Base-by-base conservation (phyloP, 2,329 filamentous ascomycete species). In the Fusarium sterilihyphosum region DNA sequence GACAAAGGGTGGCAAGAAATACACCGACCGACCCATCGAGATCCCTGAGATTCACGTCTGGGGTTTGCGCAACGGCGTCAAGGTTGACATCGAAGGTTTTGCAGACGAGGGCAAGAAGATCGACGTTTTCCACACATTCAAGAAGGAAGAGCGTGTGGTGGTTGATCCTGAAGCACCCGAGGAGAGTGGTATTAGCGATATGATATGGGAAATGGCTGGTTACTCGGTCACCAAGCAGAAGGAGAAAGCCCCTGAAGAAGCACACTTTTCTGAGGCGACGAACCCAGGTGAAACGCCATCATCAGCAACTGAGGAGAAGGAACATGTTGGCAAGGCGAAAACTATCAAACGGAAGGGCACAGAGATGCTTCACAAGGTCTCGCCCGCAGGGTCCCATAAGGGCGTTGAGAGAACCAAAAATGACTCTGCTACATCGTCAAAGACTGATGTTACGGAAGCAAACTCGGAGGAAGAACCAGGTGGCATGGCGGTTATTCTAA, bases 21-120 rank as follows among this genome's bases (percentile, higher is more conserved):
- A 98, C 78, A 85, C 94, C 13, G 96, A 98, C 79, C 87, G 93
- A 24, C 90, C 92, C 54, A 88, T 98, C 3, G 95, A 98, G 83
- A 91, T 98, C 46, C 81, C 95, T 17, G 96, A 98, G 81, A 87
- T 99, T 2, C 95, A 98, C 79, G 90, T 95, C 18, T 98, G 94
- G 94, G 96, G 95, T 0, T 81, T 98, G 58, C 87, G 94, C 52
- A 92, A 95, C 76, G 95, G 96, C 1, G 95, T 98, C 70, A 97
- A 96, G 82, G 89, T 98, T 38, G 90, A 92, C 2, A 88, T 98
- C 2, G 93, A 97, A 80, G 95, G 95, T 0, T 98, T 92, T 73
- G 90, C 91, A 3, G 93, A 98, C n/a, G 93, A 96, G 75, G 96
- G 96, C 11, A 95, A 94, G 84, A 91, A 89, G 77, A 98, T 98